A percentile compares a stretch with the other conserved stretches of the same genome.
Conservation (phyloP, 2,329 filamentous ascomycete species). For the Cryphonectria japonica region DNA sequence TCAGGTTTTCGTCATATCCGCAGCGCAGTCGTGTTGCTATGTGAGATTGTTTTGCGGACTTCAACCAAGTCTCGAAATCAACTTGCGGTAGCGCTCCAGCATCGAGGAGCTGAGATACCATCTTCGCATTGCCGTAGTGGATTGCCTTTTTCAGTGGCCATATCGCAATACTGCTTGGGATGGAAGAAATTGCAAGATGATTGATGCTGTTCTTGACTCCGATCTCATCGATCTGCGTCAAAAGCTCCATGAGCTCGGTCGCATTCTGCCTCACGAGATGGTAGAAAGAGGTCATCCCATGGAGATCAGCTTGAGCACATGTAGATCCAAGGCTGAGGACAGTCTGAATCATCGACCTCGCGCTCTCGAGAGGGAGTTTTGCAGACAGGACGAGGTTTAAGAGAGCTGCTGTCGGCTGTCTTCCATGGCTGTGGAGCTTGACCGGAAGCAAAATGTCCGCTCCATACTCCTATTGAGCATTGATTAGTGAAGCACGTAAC, state of each 20-base stretch:
- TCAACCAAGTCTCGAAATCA: constrained; percentile 67
- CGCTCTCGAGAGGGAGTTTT: constrained; percentile 63
- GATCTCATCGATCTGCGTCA: constrained; percentile 61
- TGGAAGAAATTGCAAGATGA: constrained; percentile 56
- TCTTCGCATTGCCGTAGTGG: constrained; percentile 50
- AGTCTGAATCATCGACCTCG: constrained; percentile 65
- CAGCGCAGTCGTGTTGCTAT: constrained; percentile 41
- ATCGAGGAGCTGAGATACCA: constrained; percentile 65
- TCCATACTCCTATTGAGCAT: constrained; percentile 61
- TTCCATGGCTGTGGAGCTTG: constrained; percentile 61
- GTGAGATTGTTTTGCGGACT: constrained; percentile 52
- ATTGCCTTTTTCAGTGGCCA: constrained; percentile 60
- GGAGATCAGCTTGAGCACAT: constrained; percentile 70
- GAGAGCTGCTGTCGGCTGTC: constrained; percentile 59
- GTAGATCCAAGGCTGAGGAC: constrained; percentile 74
- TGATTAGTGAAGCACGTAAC: not conserved
- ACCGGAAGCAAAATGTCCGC: constrained; percentile 77
- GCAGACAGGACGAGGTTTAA: constrained; percentile 72
- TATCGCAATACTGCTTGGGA: not conserved
- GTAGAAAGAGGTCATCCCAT: constrained; percentile 68
- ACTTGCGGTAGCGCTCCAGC: constrained; percentile 64
- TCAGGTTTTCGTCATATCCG: constrained; percentile 51
- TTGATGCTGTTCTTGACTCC: constrained; percentile 68
- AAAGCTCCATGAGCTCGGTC: constrained; percentile 49
- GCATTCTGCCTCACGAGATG: constrained; percentile 60